Base-by-base conservation (phyloP, 257 asterid species). In the Solanum medicagineum region DNA sequence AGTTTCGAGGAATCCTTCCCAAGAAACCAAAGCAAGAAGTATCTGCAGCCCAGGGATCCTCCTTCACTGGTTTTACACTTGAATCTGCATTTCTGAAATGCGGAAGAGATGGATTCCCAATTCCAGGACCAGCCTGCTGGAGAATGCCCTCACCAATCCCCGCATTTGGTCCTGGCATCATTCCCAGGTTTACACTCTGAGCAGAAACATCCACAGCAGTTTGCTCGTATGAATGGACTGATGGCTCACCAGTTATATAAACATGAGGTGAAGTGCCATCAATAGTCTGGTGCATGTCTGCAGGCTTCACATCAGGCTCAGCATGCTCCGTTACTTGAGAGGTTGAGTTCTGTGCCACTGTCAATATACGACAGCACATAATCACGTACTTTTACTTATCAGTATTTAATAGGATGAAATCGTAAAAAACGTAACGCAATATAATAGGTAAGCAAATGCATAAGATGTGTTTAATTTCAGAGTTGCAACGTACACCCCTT, bases 1-100 rank as follows among this genome's bases (percentile, higher is more conserved):
- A 96, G 89, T 91, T 93, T 26, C 95, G 95, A 53, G 99, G 97
- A 59, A 96, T 93, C 92, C 92, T 98, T 79, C 97, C 94, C 90
- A 96, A 87, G 65, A 92, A 89, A 56, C 98, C 97, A 80, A 91
- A 90, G 14, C 94, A 81, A 87, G 88, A 84, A 62, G 85, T 80
- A 86, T 91, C 94, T 6, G 88, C 89, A 83, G 91, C 95, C 87
- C 91, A 81, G 75, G 87, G 84, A 14, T 88, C 75, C 88, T 88
- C 97, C 8, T 85, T 87, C 90, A 91, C 57, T 0, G 92, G 84
- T 73, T 90, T 94, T 8, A 92, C 82, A 84, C 89, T 90, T 83
- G 97, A 80, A 83, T 90, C 94, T 3, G 87, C 93, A 44, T 91
- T 88, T 85, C 88, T 88, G 84, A 91, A 94, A 54, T 93, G 90